A percentile compares a stretch with the other conserved stretches of the same genome.
Evolutionary conservation across 2,329 filamentous ascomycete species (phyloP).

Genomic region (Aspergillus phoenicis): DNA sequence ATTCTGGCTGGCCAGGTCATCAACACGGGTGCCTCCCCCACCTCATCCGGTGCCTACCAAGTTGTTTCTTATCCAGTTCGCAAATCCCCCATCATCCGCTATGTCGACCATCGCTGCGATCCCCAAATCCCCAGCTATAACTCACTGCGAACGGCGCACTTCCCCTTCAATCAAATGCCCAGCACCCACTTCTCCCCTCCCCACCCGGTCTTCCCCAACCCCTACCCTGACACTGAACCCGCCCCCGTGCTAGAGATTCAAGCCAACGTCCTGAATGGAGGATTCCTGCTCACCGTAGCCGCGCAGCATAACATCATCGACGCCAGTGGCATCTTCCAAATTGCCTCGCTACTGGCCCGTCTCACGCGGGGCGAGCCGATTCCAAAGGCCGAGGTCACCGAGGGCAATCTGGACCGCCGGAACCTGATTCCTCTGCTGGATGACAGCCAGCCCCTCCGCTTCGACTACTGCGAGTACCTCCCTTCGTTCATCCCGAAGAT

Average conservation of each 20-base stretch:
- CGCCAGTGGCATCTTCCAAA: slow-evolving; percentile 24
- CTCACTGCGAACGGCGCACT: slow-evolving; percentile 15
- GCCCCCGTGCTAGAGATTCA: slow-evolving; percentile 30
- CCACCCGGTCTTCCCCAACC: slow-evolving; percentile 30
- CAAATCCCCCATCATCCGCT: slow-evolving; percentile 11
- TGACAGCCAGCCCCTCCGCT: slow-evolving; percentile 12
- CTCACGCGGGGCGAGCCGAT: slow-evolving; percentile 15
- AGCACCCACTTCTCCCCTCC: slow-evolving; percentile 29
- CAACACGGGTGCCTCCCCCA: slow-evolving; percentile 6
- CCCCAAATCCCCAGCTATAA: background rate
- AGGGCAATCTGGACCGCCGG: slow-evolving; percentile 24
- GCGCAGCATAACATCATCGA: slow-evolving; percentile 32
- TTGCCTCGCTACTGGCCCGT: slow-evolving; percentile 19
- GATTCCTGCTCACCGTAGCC: slow-evolving; percentile 26
- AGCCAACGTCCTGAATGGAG: slow-evolving; percentile 27
- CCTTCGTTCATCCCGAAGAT: background rate
- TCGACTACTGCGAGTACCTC: slow-evolving; percentile 19
- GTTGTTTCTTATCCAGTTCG: slow-evolving; percentile 6
- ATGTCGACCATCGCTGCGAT: slow-evolving; percentile 14
- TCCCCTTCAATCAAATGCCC: slow-evolving; percentile 35
- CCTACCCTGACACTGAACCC: slow-evolving; percentile 22
- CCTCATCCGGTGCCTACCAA: slow-evolving; percentile 17
- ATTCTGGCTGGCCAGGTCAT: slow-evolving; percentile 22
- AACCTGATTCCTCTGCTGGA: slow-evolving; percentile 20
- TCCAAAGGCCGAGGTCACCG: slow-evolving; percentile 12